Percentiles rank a stretch among this genome's conserved stretches.
These are phyloP conservation scores for Salix exigua DNA, from an alignment of 345 rosid genomes.

Conservation along the genomic window DNA sequence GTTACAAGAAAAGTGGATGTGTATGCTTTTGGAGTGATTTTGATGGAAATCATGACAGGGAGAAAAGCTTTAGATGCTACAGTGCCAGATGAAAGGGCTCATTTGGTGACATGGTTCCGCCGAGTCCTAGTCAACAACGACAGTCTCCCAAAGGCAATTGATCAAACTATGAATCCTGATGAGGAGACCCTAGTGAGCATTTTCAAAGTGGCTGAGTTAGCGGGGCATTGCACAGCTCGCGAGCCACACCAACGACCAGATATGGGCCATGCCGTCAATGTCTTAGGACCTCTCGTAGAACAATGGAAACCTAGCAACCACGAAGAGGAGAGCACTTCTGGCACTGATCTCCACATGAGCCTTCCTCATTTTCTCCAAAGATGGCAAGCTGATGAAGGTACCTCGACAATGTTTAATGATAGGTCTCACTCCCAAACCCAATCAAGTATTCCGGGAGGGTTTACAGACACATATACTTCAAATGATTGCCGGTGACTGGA, in stretches of 20 bases:
- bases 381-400: slow-evolving; percentile 76
- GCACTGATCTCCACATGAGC: slow-evolving; percentile 68
- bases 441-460: slow-evolving; percentile 60
- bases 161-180: slow-evolving; percentile 47
- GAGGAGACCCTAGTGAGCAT: slow-evolving; percentile 68
- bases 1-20: slow-evolving; percentile 89
- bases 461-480: slow-evolving; percentile 53
- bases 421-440: slow-evolving; percentile 52
- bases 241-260: slow-evolving; percentile 87
- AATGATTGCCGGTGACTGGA: slow-evolving; percentile 44
- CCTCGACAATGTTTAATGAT: slow-evolving; percentile 51
- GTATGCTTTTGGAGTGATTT: slow-evolving; percentile 79
- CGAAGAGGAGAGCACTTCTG: slow-evolving; percentile 56
- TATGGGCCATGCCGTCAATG: slow-evolving; percentile 83
- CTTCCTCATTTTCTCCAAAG: slow-evolving; percentile 71
- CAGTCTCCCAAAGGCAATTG: slow-evolving; percentile 56
- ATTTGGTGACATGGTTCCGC: slow-evolving; percentile 85
- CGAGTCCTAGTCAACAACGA: slow-evolving; percentile 58
- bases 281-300: slow-evolving; percentile 70
- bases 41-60: slow-evolving; percentile 87
- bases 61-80: slow-evolving; percentile 73
- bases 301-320: slow-evolving; percentile 72
- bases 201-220: slow-evolving; percentile 66
- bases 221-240: slow-evolving; percentile 84
- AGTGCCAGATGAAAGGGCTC: slow-evolving; percentile 64